phyloP scores from a whole-genome alignment of 495 filamentous ascomycete species.

The Patellaria atrata region DNA sequence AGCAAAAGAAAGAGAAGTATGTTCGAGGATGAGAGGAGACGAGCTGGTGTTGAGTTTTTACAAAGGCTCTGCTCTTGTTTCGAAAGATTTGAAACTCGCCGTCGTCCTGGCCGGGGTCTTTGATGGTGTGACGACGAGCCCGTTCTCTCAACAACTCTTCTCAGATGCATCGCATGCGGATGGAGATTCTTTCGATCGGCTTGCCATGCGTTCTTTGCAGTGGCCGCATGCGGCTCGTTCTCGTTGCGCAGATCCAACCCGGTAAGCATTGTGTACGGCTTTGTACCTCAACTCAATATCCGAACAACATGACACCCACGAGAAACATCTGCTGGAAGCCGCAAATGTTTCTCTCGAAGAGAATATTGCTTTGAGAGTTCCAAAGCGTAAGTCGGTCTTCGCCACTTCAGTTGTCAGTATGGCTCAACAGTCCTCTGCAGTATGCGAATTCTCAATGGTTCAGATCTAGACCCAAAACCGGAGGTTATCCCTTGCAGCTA shows the following conservation, averaged over 20 bases:
- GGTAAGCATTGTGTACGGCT: no score
- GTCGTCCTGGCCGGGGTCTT: background rate
- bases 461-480: background rate
- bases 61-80: background rate
- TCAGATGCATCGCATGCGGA: background rate
- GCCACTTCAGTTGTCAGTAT: background rate
- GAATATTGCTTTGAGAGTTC: no score
- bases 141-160: conserved; percentile 1
- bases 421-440: background rate
- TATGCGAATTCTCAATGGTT: background rate
- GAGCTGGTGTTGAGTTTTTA: background rate
- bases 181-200: background rate
- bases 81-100: background rate
- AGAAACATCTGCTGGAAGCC: no score
- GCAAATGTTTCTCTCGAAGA: no score
- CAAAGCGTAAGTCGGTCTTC: background rate
- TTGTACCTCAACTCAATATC: background rate
- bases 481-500: background rate
- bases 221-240: no score
- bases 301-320: conserved; percentile 1
- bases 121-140: conserved; percentile 11
- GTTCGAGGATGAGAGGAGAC: background rate
- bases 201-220: no score
- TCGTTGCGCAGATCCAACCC: no score
- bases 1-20: conserved; percentile 8